Evolutionary conservation across 228 moss, liverwort and hornwort genomes (phyloP), one percentile per base, ranked within the genome.

Genomic region (Sphagnum magellanicum): DNA sequence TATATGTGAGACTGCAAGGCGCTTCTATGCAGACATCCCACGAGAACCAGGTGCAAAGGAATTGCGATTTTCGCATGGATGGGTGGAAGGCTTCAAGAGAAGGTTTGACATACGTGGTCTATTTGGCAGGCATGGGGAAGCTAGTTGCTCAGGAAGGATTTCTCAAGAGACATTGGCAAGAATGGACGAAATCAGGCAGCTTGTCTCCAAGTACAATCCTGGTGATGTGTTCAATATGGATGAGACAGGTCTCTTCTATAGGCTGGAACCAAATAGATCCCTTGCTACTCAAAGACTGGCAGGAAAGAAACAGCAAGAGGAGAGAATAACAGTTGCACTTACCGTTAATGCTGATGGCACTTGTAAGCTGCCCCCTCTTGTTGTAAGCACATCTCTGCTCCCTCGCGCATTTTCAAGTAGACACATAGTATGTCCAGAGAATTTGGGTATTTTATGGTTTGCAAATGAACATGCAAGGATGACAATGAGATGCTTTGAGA

Each of bases 191-290:
- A 48, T 65, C 16, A 55, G 47, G 65, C 5, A 32, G 16, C 16
- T 65, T 65, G 46, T 14, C 13, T 48, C 10, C 12, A 50, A 48
- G 12, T 65, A 65, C 50, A 5, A 65, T 65, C 46, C 65, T 17
- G 6, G 13, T 14, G 16, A 65, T 65, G 65, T 65, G 5, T 65
- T 65, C 47, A 65, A 65, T 6, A 50, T 67, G 8, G 67, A 67
- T 51, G 67, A 49, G 14, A 14, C 50, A 14, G 48, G 53, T 8
- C 53, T 60, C 3, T 70, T 67, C 46, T 71, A 7, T 4, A 67
- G 7, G 12, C 47, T 74, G 16, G 65, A 78, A 64, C 70, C 78
- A 14, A 74, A 71, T 62, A 0, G 46, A 48, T 60, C 50, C 5
- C 15, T 79, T 16, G 67, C 55, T 6, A 71, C 50, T 4, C 65